Conservation (phyloP, 257 asterid genomes). For the Cinchona pubescens region DNA sequence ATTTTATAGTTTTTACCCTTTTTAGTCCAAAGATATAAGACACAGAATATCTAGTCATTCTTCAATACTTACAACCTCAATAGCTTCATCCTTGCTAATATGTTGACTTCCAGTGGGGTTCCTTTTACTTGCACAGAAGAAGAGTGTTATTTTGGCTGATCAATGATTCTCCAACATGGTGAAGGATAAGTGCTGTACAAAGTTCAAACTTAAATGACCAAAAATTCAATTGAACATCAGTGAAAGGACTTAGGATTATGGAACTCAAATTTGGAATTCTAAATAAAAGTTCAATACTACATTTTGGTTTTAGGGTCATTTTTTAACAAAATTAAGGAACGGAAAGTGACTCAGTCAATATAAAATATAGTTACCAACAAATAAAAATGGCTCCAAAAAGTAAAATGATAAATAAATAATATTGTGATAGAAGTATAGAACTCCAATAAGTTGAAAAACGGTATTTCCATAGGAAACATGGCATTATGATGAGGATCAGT, state of each 20-base stretch:
- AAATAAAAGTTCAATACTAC: too few species aligned
- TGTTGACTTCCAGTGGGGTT: neutral
- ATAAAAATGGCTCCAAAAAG: neutral
- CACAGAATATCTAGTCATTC: neutral
- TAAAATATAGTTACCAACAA: too few species aligned
- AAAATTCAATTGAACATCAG: neutral
- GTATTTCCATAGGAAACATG: neutral
- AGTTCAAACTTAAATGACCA: neutral
- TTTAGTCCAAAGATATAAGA: neutral
- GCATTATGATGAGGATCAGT: neutral
- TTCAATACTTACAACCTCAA: neutral
- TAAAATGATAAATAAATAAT: neutral
- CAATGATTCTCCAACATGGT: too few species aligned
- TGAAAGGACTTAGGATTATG: neutral
- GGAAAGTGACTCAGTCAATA: neutral
- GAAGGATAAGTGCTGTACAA: neutral
- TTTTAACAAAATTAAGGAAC: neutral
- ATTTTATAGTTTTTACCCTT: neutral
- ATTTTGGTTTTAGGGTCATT: too few species aligned
- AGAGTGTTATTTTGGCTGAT: too few species aligned
- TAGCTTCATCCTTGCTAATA: neutral
- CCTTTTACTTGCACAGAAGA: neutral
- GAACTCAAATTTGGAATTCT: neutral
- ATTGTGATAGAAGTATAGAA: neutral
- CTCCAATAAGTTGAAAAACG: neutral